A percentile compares a stretch with the other conserved stretches of the same genome.
These are phyloP conservation scores for Aureobasidium sp. DNA, from an alignment of 2,329 filamentous ascomycete species.

Conservation along the genomic window DNA sequence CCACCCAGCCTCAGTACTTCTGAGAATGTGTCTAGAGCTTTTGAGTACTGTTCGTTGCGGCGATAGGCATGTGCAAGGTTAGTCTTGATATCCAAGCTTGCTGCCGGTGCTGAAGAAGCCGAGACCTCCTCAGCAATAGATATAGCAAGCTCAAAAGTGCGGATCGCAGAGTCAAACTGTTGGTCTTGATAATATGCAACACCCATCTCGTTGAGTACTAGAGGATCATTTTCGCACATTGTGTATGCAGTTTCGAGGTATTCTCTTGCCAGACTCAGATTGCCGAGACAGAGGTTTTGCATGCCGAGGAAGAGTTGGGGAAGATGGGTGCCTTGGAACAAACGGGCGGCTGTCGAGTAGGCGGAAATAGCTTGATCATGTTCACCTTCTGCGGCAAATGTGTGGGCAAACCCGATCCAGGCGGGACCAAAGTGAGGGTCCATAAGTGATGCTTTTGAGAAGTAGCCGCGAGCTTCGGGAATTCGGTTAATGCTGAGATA, in stretches of 20 bases:
- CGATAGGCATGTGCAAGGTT: slow-evolving; percentile 88
- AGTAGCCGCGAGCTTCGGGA: slow-evolving; percentile 88
- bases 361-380: slow-evolving; percentile 97
- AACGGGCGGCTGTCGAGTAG: slow-evolving; percentile 86
- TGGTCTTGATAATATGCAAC: slow-evolving; percentile 93
- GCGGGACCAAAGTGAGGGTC: slow-evolving; percentile 94
- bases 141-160: slow-evolving; percentile 72
- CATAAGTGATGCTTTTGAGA: slow-evolving; percentile 96
- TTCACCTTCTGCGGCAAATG: slow-evolving; percentile 93
- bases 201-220: slow-evolving; percentile 91
- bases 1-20: slow-evolving; percentile 72
- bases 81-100: slow-evolving; percentile 76
- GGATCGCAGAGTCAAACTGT: slow-evolving; percentile 65
- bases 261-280: slow-evolving; percentile 87
- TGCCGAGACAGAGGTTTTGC: slow-evolving; percentile 95
- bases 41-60: slow-evolving; percentile 59
- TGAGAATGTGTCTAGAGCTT: slow-evolving; percentile 75
- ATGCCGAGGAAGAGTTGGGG: slow-evolving; percentile 95
- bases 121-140: slow-evolving; percentile 72
- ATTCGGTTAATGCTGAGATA: slow-evolving; percentile 86
- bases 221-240: slow-evolving; percentile 74
- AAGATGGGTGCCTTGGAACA: slow-evolving; percentile 95
- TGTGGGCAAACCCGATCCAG: slow-evolving; percentile 98
- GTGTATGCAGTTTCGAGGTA: slow-evolving; percentile 86
- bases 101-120: slow-evolving; percentile 55